phyloP scores from a whole-genome alignment of 345 rosid species.

The Corchorus olitorius region DNA sequence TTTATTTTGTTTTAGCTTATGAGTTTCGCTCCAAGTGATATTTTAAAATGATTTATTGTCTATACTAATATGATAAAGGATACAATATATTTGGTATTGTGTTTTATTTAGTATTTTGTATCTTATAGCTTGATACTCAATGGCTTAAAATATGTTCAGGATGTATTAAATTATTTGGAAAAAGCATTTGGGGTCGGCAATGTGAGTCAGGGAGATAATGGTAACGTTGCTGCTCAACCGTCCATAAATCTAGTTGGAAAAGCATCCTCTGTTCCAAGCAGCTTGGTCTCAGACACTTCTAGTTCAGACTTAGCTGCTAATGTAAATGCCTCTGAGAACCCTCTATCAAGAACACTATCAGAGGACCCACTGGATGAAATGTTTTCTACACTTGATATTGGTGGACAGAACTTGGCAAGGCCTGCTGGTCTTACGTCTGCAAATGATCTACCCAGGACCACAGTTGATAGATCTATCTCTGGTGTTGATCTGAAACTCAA shows the following conservation, averaged over 20 bases:
- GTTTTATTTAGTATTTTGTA: slow-evolving; percentile 18
- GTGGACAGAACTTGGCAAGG: slow-evolving; percentile 63
- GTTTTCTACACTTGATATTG: slow-evolving; percentile 58
- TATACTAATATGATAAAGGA: too few relatives aligned
- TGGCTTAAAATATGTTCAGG: slow-evolving; percentile 50
- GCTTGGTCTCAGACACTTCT: slow-evolving; percentile 60
- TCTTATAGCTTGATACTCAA: slow-evolving; percentile 5
- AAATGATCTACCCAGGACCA: slow-evolving; percentile 58
- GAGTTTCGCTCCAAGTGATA: too few relatives aligned
- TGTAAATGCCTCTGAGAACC: slow-evolving; percentile 61
- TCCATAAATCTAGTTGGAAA: slow-evolving; percentile 61
- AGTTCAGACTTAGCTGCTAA: slow-evolving; percentile 56
- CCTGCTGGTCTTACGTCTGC: slow-evolving; percentile 55
- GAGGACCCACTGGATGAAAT: slow-evolving; percentile 86
- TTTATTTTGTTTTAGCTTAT: background rate
- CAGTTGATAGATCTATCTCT: slow-evolving; percentile 56
- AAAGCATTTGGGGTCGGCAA: slow-evolving; percentile 66
- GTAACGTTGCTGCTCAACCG: slow-evolving; percentile 55
- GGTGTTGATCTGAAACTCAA: slow-evolving; percentile 81
- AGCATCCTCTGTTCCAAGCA: slow-evolving; percentile 61
- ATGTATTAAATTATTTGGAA: slow-evolving; percentile 72
- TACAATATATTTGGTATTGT: background rate
- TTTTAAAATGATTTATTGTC: too few relatives aligned
- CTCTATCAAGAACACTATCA: slow-evolving; percentile 66
- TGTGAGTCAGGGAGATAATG: slow-evolving; percentile 67